These are phyloP conservation scores for Dactylonectria estremocensis DNA, from an alignment of 2,329 filamentous ascomycete genomes.

Conservation along the genomic window DNA sequence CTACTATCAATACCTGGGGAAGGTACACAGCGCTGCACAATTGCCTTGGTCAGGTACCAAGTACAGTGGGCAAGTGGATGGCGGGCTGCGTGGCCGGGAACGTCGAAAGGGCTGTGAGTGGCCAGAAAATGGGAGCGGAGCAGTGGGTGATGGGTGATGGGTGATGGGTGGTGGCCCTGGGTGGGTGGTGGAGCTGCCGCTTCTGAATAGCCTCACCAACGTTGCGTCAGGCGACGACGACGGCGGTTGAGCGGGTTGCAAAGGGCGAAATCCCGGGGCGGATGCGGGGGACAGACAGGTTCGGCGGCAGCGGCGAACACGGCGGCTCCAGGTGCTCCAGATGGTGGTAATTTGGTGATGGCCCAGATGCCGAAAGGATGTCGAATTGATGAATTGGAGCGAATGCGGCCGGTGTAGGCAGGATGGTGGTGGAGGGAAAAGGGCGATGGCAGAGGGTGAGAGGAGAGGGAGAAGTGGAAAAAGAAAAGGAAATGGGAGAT, in stretches of 20 bases:
- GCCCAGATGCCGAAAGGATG: constrained; percentile 51
- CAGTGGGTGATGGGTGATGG: constrained; percentile 33
- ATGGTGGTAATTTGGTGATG: constrained; percentile 57
- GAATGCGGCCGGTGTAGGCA: constrained; percentile 47
- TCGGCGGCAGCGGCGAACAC: constrained; percentile 47
- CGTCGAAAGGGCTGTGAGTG: constrained; percentile 45
- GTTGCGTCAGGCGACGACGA: constrained; percentile 40
- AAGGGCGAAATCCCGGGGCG: constrained; percentile 40
- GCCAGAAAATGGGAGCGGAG: constrained; percentile 43
- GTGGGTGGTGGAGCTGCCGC: constrained; percentile 44
- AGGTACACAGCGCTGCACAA: constrained; percentile 29
- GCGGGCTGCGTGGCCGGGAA: constrained; percentile 34
- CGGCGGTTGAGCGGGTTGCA: constrained; percentile 23
- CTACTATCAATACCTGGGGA: constrained; percentile 33
- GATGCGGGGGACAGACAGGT: constrained; percentile 44
- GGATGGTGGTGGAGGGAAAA: constrained; percentile 55
- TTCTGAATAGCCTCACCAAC: constrained; percentile 62
- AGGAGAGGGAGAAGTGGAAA: constrained; percentile 41
- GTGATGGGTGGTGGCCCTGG: constrained; percentile 10
- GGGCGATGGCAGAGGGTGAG: constrained; percentile 47
- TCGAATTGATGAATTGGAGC: constrained; percentile 60
- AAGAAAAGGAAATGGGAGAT: constrained; percentile 50
- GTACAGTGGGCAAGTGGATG: constrained; percentile 30
- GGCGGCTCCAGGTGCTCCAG: constrained; percentile 51
- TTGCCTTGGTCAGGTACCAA: constrained; percentile 31